phyloP scores from a whole-genome alignment of 2,329 filamentous ascomycete species.

The Pleomassaria siparia region DNA sequence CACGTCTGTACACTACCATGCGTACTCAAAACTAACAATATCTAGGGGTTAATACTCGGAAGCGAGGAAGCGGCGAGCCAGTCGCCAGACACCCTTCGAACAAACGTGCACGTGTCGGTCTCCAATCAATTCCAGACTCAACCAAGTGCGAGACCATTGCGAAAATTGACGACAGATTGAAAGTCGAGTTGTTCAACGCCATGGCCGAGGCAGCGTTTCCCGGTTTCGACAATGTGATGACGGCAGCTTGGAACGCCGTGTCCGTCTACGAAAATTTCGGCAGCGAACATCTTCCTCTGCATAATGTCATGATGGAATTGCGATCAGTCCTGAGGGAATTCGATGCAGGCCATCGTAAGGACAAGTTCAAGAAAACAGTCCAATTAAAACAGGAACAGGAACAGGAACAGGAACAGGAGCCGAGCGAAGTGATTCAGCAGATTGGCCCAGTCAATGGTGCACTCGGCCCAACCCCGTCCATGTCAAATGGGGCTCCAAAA shows the following conservation, averaged over 20 bases:
- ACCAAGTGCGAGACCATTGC: slow-evolving; percentile 26
- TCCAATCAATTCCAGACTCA: slow-evolving; percentile 23
- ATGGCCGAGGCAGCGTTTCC: slow-evolving; percentile 29
- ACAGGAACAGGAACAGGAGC: neutral
- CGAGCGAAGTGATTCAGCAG: neutral
- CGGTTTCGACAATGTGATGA: slow-evolving; percentile 33
- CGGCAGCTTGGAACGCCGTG: slow-evolving; percentile 35
- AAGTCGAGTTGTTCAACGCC: slow-evolving; percentile 31
- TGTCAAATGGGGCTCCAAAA: too few species aligned
- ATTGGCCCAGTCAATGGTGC: neutral
- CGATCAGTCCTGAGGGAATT: slow-evolving; percentile 30
- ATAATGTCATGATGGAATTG: slow-evolving; percentile 26
- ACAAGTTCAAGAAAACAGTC: slow-evolving; percentile 1
- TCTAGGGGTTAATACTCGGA: neutral
- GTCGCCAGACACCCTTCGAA: slow-evolving; percentile 26
- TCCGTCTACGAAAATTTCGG: slow-evolving; percentile 29
- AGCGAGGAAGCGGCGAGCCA: slow-evolving; percentile 11
- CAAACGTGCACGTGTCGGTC: slow-evolving; percentile 24
- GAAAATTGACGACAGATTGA: slow-evolving; percentile 23
- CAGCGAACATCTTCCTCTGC: slow-evolving; percentile 28
- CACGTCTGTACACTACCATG: neutral
- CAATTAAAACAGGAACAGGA: neutral
- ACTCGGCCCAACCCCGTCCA: neutral
- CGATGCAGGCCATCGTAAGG: slow-evolving; percentile 11
- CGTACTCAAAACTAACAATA: neutral